Percentiles rank a stretch among this genome's conserved stretches.
Conservation (phyloP, 805 yeast genomes). For the Saccharomyces mikatae region DNA sequence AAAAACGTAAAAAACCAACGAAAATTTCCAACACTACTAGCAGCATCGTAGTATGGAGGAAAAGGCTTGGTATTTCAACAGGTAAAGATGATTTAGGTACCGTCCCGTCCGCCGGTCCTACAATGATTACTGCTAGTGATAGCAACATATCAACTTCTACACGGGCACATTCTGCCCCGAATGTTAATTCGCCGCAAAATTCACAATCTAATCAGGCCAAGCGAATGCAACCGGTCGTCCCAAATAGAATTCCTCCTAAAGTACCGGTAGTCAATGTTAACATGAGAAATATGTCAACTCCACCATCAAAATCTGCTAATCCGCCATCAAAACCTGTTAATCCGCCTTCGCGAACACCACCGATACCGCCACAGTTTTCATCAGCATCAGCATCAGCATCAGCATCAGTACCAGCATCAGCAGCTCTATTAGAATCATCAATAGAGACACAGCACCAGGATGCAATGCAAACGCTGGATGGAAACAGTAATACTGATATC, state of each 20-base stretch:
- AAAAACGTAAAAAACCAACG: slow-evolving; percentile 22
- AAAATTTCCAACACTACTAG: slow-evolving; percentile 26
- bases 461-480: neutral
- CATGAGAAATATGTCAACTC: neutral
- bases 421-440: neutral
- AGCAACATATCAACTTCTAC: neutral
- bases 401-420: neutral
- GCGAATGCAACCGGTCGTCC: neutral
- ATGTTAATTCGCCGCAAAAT: neutral
- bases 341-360: neutral
- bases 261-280: neutral
- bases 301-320: neutral
- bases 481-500: neutral
- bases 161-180: neutral
- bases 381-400: neutral
- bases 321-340: neutral
- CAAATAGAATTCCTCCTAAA: neutral
- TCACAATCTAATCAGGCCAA: neutral
- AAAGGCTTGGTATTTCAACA: slow-evolving; percentile 24
- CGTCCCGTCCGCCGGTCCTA: neutral
- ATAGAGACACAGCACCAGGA: neutral
- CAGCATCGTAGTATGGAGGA: slow-evolving; percentile 33
- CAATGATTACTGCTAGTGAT: neutral
- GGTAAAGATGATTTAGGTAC: neutral
- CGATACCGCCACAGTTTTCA: neutral